phyloP scores from a whole-genome alignment of 106 monocot genomes.

The Allium fistulosum region DNA sequence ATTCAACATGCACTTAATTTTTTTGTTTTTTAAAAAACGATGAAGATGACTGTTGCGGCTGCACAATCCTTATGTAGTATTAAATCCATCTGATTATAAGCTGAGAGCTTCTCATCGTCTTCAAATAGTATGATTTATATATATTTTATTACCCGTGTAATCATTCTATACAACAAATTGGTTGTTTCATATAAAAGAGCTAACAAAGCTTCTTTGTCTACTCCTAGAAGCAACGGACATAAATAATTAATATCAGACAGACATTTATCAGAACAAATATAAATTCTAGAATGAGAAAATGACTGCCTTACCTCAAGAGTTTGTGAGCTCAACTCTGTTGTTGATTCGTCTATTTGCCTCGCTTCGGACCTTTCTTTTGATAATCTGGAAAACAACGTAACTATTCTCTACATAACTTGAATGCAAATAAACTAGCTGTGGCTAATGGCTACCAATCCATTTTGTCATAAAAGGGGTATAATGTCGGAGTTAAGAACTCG shows the following conservation, averaged over 20 bases:
- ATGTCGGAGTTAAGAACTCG: neutral
- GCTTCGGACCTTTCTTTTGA: constrained; percentile 84
- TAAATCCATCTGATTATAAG: neutral
- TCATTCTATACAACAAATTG: too few relatives aligned
- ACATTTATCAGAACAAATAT: neutral
- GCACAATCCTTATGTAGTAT: too few relatives aligned
- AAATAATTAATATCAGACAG: neutral
- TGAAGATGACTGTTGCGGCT: too few relatives aligned
- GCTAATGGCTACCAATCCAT: neutral
- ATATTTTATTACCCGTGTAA: too few relatives aligned
- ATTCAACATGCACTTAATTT: too few relatives aligned
- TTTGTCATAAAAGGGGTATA: neutral
- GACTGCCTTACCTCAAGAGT: constrained; percentile 17
- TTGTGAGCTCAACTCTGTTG: constrained; percentile 8
- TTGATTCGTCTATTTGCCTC: constrained; percentile 19
- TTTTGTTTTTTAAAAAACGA: too few relatives aligned
- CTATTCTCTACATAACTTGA: neutral
- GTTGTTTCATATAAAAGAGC: neutral
- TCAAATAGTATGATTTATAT: too few relatives aligned
- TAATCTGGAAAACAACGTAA: constrained; percentile 26
- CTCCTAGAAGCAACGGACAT: neutral
- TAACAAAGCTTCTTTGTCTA: neutral
- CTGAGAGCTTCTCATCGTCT: too few relatives aligned
- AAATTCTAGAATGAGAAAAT: neutral
- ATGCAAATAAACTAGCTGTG: neutral